These are phyloP conservation scores for Cornus florida DNA, from an alignment of 148 eudicot genomes.

Conservation along the genomic window DNA sequence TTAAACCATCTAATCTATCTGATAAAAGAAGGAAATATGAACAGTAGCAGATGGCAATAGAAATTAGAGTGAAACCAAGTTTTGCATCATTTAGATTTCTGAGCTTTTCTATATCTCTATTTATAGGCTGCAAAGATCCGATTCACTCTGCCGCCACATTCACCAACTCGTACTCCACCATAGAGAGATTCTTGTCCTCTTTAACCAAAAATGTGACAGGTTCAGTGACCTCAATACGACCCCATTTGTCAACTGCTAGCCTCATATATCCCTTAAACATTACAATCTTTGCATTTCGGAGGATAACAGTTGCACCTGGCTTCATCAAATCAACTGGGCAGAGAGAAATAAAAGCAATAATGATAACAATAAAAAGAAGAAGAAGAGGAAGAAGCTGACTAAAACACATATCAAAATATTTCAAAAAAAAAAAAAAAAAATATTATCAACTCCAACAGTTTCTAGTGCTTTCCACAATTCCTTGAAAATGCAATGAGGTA, in stretches of 20 bases:
- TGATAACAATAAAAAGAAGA: neutral
- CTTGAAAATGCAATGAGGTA: neutral
- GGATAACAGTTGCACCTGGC: constrained; percentile 35
- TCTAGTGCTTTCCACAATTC: neutral
- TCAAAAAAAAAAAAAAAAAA: too few species aligned
- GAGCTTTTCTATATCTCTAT: neutral
- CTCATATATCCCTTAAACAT: constrained; percentile 50
- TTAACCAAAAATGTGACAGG: constrained; percentile 37
- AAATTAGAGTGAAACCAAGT: neutral
- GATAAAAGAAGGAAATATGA: neutral
- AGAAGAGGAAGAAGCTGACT: neutral
- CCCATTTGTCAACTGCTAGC: constrained; percentile 50
- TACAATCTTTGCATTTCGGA: constrained; percentile 43
- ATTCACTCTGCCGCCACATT: constrained; percentile 27
- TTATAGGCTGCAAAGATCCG: neutral
- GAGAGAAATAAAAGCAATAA: neutral
- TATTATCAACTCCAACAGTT: neutral
- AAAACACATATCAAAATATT: neutral
- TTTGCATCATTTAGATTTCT: neutral
- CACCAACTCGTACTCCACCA: constrained; percentile 46
- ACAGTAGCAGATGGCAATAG: neutral
- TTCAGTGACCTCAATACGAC: constrained; percentile 41
- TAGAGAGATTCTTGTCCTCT: constrained; percentile 42
- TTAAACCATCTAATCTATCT: neutral
- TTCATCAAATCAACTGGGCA: constrained; percentile 44